phyloP scores from a whole-genome alignment of 192 early-diverging fungal species.

The Coemansia sp. region DNA sequence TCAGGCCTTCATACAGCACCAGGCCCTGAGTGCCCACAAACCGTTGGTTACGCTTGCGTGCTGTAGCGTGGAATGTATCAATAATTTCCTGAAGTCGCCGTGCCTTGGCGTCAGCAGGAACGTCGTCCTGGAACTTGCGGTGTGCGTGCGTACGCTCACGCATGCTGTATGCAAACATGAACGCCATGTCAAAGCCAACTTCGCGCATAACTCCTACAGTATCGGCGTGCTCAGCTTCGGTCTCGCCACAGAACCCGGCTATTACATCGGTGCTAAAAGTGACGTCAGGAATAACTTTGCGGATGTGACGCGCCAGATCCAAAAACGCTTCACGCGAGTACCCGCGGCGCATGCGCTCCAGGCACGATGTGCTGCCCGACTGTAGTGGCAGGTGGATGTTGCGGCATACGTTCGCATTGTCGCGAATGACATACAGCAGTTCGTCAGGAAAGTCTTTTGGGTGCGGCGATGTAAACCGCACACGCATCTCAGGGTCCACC shows the following conservation, averaged over 20 bases:
- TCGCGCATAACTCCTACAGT: conserved; percentile 66
- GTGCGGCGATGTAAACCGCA: conserved; percentile 77
- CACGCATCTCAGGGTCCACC: conserved; percentile 72
- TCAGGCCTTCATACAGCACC: conserved; percentile 60
- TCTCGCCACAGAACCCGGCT: conserved; percentile 77
- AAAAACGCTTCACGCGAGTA: conserved; percentile 72
- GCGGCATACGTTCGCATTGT: conserved; percentile 68
- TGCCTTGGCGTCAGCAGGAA: conserved; percentile 62
- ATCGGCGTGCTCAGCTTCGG: conserved; percentile 67
- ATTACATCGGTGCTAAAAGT: conserved; percentile 76
- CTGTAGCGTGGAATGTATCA: conserved; percentile 60
- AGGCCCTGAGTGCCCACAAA: conserved; percentile 54
- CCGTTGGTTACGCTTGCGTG: conserved; percentile 55
- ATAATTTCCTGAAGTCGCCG: conserved; percentile 68
- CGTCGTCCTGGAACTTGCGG: conserved; percentile 65
- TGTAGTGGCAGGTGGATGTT: conserved; percentile 74
- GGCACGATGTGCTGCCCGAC: conserved; percentile 64
- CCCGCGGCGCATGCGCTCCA: conserved; percentile 74
- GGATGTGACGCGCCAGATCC: conserved; percentile 64
- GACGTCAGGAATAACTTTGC: conserved; percentile 67
- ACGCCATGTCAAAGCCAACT: conserved; percentile 72
- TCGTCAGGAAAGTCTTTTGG: conserved; percentile 80
- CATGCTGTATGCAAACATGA: conserved; percentile 81
- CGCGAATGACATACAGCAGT: conserved; percentile 66
- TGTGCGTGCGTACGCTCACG: conserved; percentile 75